Conservation (phyloP, 768 basidiomycete species). For the Royoungia palumana region DNA sequence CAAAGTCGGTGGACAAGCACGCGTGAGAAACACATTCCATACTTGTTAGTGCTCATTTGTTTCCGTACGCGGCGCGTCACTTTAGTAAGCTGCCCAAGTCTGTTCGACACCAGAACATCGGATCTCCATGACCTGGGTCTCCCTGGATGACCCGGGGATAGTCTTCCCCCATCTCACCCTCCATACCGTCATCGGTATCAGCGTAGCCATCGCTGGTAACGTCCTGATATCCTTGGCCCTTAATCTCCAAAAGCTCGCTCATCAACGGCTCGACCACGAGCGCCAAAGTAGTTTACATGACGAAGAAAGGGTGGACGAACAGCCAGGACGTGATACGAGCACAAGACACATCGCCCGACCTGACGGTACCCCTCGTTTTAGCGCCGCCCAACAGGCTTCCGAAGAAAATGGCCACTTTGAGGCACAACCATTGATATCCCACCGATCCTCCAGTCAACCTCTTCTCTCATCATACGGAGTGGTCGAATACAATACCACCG, state of each 20-base stretch:
- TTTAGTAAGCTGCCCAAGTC: neutral
- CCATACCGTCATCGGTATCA: slow-evolving; percentile 70
- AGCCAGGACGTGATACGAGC: neutral
- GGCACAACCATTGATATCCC: slow-evolving; percentile 29
- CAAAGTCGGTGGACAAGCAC: neutral
- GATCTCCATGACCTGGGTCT: slow-evolving; percentile 14
- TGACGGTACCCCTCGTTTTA: neutral
- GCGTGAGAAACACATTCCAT: slow-evolving; percentile 24
- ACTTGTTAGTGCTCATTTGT: no score
- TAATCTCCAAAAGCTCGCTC: slow-evolving; percentile 91
- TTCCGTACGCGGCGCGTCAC: no score
- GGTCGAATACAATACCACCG: neutral
- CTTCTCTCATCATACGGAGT: slow-evolving; percentile 20
- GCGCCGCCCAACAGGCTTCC: slow-evolving; percentile 7
- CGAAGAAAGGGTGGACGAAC: slow-evolving; percentile 14
- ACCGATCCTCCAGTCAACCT: slow-evolving; percentile 21
- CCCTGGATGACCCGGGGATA: slow-evolving; percentile 25
- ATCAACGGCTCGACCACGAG: slow-evolving; percentile 57
- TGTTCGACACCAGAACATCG: no score
- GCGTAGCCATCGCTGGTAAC: slow-evolving; percentile 80
- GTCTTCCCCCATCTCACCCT: slow-evolving; percentile 54
- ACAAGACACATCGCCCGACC: neutral
- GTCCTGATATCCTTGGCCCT: slow-evolving; percentile 86
- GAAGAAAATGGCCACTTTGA: slow-evolving; percentile 16
- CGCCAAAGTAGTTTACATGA: slow-evolving; percentile 18